Base-by-base conservation (phyloP, 129 eudicot genomes). In the Sambucus nigra region DNA sequence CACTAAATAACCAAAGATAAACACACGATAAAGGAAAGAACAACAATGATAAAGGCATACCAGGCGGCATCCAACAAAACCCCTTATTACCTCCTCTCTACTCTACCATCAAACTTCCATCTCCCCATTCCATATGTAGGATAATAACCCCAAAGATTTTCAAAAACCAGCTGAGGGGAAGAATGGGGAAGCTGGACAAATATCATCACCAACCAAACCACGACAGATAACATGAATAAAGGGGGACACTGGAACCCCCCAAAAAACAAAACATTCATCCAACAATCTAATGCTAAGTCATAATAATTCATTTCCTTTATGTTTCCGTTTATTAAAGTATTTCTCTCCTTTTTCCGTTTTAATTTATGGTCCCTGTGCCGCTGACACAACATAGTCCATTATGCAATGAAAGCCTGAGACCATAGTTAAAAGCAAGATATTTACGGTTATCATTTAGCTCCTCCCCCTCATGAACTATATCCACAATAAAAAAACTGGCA, bases 121-220 rank as follows among this genome's bases (percentile, higher is more conserved):
- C 15, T n/a, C n/a, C n/a, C n/a, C n/a, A n/a, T n/a, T n/a, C n/a
- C n/a, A n/a, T n/a, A n/a, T n/a, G n/a, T n/a, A 54, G 59, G 17
- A 18, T 28, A 19, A 55, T 35, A 45, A 51, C 69, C 69, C 69
- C 53, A 18, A 54, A 64, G 54, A 41, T 13, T 25, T 20, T 31
- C 20, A 64, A 39, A 53, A 53, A 64, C 23, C 12, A 41, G 42
- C 61, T 13, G 32, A 47, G 59, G 69, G 69, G 69, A 24, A 59
- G 25, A 11, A 22, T 12, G 61, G 71, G 71, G 64, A 47, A 17
- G 61, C 15, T 35, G 18, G 25, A 65, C 24, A 55, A 55, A 56
- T 23, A 32, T 14, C n/a, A 58, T 40, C 52, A 63, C 25, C 55
- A 49, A 35, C n/a, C 32, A 65, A 19, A 18, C 47, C 54, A 57